A percentile compares a stretch with the other conserved stretches of the same genome.
These are phyloP conservation scores for Podospora pseudoanserina DNA, from an alignment of 495 filamentous ascomycete species.

Conservation along the genomic window DNA sequence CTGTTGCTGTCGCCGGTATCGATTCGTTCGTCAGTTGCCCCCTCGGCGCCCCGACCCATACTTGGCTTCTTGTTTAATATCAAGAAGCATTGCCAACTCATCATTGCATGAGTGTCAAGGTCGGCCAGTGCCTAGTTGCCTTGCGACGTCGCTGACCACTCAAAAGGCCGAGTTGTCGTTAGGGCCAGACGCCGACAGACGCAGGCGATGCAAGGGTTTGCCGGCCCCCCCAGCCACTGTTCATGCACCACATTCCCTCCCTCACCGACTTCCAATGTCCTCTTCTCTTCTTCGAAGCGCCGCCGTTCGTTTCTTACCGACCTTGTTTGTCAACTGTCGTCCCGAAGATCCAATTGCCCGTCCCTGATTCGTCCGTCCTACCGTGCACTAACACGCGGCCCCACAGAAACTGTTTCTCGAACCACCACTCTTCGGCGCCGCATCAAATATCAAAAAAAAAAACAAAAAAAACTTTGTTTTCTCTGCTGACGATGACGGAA, in stretches of 20 bases:
- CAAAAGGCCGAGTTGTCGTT: constrained; percentile 33
- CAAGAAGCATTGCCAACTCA: constrained; percentile 82
- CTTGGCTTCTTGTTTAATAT: constrained; percentile 53
- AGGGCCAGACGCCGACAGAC: constrained; percentile 43
- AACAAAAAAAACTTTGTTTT: not conserved
- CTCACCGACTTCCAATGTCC: constrained; percentile 47
- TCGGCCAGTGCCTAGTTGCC: constrained; percentile 52
- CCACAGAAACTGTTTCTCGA: constrained; percentile 19
- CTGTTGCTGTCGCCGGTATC: constrained; percentile 13
- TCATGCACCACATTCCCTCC: constrained; percentile 55
- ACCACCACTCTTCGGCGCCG: constrained; percentile 9
- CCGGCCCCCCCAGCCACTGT: constrained; percentile 44
- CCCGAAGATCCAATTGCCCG: constrained; percentile 26
- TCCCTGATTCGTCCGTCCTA: constrained; percentile 30
- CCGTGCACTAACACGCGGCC: not conserved
- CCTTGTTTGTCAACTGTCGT: constrained; percentile 21
- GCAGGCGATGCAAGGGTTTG: constrained; percentile 42
- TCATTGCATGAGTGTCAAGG: constrained; percentile 69
- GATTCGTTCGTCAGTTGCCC: constrained; percentile 18
- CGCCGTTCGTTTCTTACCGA: no score
- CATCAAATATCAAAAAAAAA: not conserved
- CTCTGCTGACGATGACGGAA: constrained; percentile 21
- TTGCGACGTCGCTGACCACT: constrained; percentile 31
- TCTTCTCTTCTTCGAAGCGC: not conserved
- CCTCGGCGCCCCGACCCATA: constrained; percentile 25